Evolutionary conservation across 1,139 yeast genomes (phyloP).

Genomic region (Pichia norvegensis): DNA sequence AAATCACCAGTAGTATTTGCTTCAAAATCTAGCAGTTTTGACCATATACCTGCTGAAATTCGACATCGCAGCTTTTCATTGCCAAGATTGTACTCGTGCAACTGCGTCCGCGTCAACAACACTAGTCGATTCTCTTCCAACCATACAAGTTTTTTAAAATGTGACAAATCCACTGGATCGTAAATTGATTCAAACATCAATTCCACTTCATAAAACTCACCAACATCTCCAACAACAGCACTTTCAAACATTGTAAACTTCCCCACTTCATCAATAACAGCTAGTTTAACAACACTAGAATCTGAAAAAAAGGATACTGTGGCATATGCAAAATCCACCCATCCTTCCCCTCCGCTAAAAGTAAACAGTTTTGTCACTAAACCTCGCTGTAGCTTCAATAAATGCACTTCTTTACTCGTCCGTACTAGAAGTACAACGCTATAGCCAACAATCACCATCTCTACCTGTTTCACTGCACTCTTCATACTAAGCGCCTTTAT

Average conservation of each 20-base stretch:
- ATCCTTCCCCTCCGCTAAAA: constrained; percentile 4
- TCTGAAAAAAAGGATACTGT: constrained; percentile 20
- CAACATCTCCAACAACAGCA: not conserved
- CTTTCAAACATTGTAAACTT: constrained; percentile 39
- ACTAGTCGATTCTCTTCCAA: constrained; percentile 31
- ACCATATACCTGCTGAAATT: constrained; percentile 52
- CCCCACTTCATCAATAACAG: constrained; percentile 46
- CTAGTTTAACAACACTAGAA: constrained; percentile 28
- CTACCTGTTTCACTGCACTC: constrained; percentile 2
- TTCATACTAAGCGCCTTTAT: not conserved
- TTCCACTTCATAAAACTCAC: not conserved
- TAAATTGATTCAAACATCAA: constrained; percentile 27
- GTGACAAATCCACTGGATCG: constrained; percentile 46
- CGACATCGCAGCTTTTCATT: constrained; percentile 28
- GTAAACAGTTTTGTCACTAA: constrained; percentile 5
- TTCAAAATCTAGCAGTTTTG: constrained; percentile 41
- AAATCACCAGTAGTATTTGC: constrained; percentile 22
- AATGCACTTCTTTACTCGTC: not conserved
- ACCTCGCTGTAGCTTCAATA: not conserved
- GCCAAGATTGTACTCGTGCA: constrained; percentile 30
- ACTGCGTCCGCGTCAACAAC: constrained; percentile 39
- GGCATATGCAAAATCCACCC: constrained; percentile 13
- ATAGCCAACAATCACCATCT: not conserved
- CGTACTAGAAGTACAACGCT: not conserved
- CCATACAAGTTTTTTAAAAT: constrained; percentile 50